phyloP scores from a whole-genome alignment of 176 grass and related monocot genomes.

The Carex pumila region DNA sequence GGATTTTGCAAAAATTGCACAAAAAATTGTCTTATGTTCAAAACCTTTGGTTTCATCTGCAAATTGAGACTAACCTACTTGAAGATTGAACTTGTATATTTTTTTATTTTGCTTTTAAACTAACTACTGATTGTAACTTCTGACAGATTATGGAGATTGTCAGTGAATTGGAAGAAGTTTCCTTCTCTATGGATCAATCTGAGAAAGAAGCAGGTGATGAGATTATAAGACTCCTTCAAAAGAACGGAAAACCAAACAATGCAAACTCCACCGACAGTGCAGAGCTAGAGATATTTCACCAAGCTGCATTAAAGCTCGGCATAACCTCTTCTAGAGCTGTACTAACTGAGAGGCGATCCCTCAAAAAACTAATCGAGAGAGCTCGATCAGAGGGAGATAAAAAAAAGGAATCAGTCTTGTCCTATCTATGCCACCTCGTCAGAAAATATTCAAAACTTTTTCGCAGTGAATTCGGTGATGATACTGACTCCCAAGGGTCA shows the following conservation, averaged over 20 bases:
- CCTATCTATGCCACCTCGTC: conserved; percentile 78
- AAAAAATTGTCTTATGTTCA: neutral
- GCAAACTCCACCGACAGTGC: conserved; percentile 40
- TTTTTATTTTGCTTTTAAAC: conserved; percentile 14
- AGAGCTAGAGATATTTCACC: conserved; percentile 79
- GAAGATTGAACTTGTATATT: neutral
- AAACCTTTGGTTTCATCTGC: neutral
- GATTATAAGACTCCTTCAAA: conserved; percentile 81
- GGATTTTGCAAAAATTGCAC: neutral
- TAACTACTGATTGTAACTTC: neutral
- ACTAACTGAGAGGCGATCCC: conserved; percentile 83
- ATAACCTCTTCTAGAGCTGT: conserved; percentile 88
- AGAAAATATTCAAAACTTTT: conserved; percentile 95
- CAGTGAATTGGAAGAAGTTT: conserved; percentile 58
- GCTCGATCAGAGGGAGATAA: conserved; percentile 72
- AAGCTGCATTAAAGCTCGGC: conserved; percentile 70
- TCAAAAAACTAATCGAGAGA: conserved; percentile 91
- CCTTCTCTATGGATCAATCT: conserved; percentile 68
- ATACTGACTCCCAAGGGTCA: conserved; percentile 81
- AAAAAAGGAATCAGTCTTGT: conserved; percentile 68
- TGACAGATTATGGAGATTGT: conserved; percentile 77
- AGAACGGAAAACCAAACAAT: conserved; percentile 39
- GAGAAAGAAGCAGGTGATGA: conserved; percentile 98
- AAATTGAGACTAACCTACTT: neutral
- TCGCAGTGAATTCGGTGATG: conserved; percentile 78